Evolutionary conservation across 169 alveolate genomes (phyloP).

Genomic region (Prorocentrum cordatum): DNA sequence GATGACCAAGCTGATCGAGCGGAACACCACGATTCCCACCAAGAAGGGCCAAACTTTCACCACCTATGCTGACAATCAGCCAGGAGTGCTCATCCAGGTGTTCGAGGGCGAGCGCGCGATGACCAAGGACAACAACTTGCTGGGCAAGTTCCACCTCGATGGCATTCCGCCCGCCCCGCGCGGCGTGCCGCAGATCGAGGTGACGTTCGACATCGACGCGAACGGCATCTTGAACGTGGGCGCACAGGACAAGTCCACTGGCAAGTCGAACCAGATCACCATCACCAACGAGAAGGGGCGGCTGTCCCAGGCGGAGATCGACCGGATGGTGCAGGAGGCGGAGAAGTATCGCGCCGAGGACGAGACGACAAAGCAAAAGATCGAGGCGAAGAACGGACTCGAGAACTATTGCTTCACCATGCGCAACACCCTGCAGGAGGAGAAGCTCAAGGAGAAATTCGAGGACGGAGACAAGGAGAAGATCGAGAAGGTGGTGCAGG

Average conservation of each 20-base stretch:
- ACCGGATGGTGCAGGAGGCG: conserved; percentile 92
- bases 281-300: conserved; percentile 95
- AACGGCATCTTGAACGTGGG: conserved; percentile 93
- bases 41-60: conserved; percentile 93
- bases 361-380: conserved; percentile 82
- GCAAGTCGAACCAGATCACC: conserved; percentile 88
- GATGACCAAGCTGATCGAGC: conserved; percentile 90
- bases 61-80: conserved; percentile 96
- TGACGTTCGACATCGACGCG: conserved; percentile 93
- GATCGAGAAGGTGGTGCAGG: conserved; percentile 82
- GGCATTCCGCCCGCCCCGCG: conserved; percentile 97
- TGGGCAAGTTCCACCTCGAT: conserved; percentile 93
- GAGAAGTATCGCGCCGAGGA: conserved; percentile 93
- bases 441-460: conserved; percentile 88
- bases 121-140: conserved; percentile 91
- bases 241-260: conserved; percentile 93
- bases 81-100: conserved; percentile 92
- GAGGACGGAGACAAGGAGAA: conserved; percentile 84
- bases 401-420: conserved; percentile 85
- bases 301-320: conserved; percentile 88
- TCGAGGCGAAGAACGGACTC: conserved; percentile 88
- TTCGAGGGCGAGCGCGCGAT: conserved; percentile 79
- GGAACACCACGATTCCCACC: conserved; percentile 98
- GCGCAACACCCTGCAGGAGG: conserved; percentile 87
- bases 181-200: conserved; percentile 96